These are phyloP conservation scores for Eucalyptus microcorys DNA, from an alignment of 345 rosid species.

Conservation along the genomic window DNA sequence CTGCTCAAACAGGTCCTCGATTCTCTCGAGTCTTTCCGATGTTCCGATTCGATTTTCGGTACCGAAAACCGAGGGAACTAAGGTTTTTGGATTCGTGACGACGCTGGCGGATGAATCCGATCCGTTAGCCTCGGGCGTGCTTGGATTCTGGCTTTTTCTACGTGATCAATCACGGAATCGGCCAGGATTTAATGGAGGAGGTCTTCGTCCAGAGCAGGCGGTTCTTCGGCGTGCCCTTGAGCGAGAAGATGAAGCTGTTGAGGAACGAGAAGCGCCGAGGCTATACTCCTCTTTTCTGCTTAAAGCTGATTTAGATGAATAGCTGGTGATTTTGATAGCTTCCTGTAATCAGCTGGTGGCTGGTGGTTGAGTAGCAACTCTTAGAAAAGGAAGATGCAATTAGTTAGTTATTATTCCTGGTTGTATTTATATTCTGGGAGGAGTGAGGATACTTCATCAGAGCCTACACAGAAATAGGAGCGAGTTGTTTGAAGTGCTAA, in stretches of 20 bases:
- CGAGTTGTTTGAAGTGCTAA: no score
- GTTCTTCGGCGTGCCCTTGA: constrained; percentile 38
- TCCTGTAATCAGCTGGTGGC: no score
- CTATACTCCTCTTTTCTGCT: constrained; percentile 29
- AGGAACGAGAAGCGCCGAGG: constrained; percentile 63
- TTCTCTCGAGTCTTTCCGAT: background rate
- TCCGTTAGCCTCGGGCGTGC: constrained; percentile 39
- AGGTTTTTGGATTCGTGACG: background rate
- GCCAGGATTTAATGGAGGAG: constrained; percentile 43
- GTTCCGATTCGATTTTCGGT: background rate
- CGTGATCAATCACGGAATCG: constrained; percentile 66
- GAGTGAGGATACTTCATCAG: no score
- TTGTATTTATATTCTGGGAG: no score
- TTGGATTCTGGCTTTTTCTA: constrained; percentile 73
- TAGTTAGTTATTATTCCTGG: no score
- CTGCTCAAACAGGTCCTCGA: constrained; percentile 41
- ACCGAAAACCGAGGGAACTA: background rate
- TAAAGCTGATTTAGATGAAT: no score
- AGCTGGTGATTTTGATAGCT: no score
- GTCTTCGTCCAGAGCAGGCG: constrained; percentile 46
- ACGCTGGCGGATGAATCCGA: background rate
- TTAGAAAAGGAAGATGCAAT: no score
- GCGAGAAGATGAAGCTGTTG: constrained; percentile 52
- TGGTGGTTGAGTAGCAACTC: no score
- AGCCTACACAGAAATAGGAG: no score